Evolutionary conservation across 495 filamentous ascomycete species (phyloP), one percentile per base, ranked within the genome.

Genomic region (Penicillium crystallinum): DNA sequence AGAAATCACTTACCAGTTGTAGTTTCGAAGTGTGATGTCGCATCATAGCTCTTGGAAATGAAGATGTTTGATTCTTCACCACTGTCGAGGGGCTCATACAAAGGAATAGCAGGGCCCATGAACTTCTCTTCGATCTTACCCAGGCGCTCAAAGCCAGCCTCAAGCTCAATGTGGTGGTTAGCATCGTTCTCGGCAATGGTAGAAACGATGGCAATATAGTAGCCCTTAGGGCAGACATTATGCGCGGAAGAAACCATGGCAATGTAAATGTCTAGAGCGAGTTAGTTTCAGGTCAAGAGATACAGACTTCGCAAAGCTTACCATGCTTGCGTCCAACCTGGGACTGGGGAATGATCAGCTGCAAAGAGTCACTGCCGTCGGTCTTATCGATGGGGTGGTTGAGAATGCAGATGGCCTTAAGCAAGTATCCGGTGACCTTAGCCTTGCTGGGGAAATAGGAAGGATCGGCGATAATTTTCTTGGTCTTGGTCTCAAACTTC

Each of bases 191-290:
- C 93, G 59, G 95, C 89, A 58, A 99, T 96, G 52, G 95, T 99
- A 43, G 90, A 95, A 46, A 99, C 91, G 59, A 96, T 97, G 54
- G 93, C 95, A 59, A 99, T 90, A 76, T 95, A 97, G 81, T 97
- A 97, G 36, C 91, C 93, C 79, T 96, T 96, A 49, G 95, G 93
- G 76, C 95, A 97, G 60, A 97, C 95, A 65, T 95, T 97, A 78
- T 97, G 95, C 8, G 92, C 89, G 23, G 90, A 88, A 7, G 91
- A 96, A 56, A 99, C 91, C 65, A 93, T 84, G 41, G 95, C 92
- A 66, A 99, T 90, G 77, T 99, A 99, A 69, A 99, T 95, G 71
- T 99, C 91, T 93, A 58, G 1, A 36, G 8, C n/a, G 1, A 14
- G 55, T 75, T 51, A 78, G 69, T 40, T 30, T 34, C 1, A 15